Percentiles rank a stretch among this genome's conserved stretches.
Conservation (phyloP, 1,284 basidiomycete species). For the Lignosus rhinocerotis region DNA sequence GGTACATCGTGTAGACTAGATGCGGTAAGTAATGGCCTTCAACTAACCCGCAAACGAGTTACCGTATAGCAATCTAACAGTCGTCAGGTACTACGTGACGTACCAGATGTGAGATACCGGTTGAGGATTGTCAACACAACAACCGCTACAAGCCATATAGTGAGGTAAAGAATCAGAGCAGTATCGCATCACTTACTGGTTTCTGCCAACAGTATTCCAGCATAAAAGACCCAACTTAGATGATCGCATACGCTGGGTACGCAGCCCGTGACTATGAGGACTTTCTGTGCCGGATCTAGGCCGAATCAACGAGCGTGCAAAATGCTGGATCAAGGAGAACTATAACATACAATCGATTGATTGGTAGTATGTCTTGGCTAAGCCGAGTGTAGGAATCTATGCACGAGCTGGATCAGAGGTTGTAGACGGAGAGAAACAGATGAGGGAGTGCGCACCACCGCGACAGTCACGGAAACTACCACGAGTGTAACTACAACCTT, state of each 20-base stretch:
- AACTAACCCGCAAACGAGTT: not conserved
- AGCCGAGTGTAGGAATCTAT: not conserved
- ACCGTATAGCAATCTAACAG: not conserved
- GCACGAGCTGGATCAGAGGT: not conserved
- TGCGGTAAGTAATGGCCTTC: not conserved
- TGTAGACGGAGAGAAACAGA: not conserved
- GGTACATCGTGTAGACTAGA: not conserved
- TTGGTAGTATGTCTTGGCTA: not conserved
- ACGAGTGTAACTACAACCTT: not conserved
- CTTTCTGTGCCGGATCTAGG: not conserved
- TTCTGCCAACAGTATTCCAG: not conserved
- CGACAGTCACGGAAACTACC: not conserved
- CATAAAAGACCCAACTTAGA: not conserved
- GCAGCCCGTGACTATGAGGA: not conserved
- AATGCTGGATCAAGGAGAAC: not conserved
- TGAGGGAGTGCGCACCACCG: not conserved
- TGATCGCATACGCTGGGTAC: not conserved
- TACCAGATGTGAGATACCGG: not conserved
- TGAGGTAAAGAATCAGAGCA: not conserved
- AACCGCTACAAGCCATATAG: not conserved
- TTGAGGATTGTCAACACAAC: not conserved
- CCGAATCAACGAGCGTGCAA: not conserved
- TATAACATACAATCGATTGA: constrained; percentile 11
- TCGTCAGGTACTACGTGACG: not conserved
- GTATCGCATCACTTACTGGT: not conserved